A percentile compares a stretch with the other conserved stretches of the same genome.
Conservation (phyloP, 768 basidiomycete genomes). For the Solioccasus polychromus region DNA sequence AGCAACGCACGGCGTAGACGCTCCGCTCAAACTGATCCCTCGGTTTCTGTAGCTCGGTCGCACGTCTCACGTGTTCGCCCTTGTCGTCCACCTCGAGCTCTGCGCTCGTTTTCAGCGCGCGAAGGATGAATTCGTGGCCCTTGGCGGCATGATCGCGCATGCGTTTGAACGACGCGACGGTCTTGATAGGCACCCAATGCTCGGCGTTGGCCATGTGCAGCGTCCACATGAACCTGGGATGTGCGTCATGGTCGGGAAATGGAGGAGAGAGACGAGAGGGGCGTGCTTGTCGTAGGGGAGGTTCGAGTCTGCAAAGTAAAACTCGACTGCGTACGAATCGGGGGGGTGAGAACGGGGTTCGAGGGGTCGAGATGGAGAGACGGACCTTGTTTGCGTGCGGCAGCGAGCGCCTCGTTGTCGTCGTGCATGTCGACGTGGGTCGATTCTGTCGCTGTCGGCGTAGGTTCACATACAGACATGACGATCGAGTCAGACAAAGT, state of each 20-base stretch:
- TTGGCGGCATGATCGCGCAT: conserved; percentile 70
- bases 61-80: conserved; percentile 70
- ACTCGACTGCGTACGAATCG: conserved; percentile 71
- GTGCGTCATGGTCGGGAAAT: background rate
- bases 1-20: conserved; percentile 80
- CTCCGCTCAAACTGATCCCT: conserved; percentile 80
- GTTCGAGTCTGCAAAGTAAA: conserved; percentile 97
- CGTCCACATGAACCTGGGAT: conserved; percentile 88
- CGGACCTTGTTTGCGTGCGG: conserved; percentile 55
- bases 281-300: conserved; percentile 83
- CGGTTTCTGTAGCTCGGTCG: conserved; percentile 72
- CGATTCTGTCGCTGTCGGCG: conserved; percentile 7
- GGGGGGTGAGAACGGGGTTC: background rate
- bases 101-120: conserved; percentile 54
- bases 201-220: conserved; percentile 75
- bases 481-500: no score
- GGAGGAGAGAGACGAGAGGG: background rate
- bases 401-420: conserved; percentile 42
- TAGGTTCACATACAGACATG: no score
- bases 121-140: conserved; percentile 67
- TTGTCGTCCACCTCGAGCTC: conserved; percentile 73
- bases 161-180: conserved; percentile 90
- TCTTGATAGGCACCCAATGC: conserved; percentile 88
- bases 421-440: conserved; percentile 26
- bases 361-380: conserved; percentile 14